phyloP scores from a whole-genome alignment of 495 filamentous ascomycete species.

The Aspergillus biplanus region DNA sequence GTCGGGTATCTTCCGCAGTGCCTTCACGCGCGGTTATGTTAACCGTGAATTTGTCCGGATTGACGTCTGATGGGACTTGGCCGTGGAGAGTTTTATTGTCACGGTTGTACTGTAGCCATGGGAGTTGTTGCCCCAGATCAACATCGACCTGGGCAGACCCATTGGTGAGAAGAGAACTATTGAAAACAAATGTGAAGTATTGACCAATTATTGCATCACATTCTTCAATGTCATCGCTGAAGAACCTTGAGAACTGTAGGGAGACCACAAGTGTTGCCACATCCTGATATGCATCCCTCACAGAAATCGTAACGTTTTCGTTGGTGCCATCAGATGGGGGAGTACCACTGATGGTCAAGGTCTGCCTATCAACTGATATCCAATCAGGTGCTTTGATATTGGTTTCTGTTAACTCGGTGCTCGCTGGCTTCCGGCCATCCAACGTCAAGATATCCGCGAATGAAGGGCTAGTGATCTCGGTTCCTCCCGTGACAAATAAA shows the following conservation, averaged over 20 bases:
- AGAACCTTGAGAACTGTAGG: conserved; percentile 57
- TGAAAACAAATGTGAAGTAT: conserved; percentile 66
- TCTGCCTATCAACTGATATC: conserved; percentile 68
- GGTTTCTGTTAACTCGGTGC: conserved; percentile 51
- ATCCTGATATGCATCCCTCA: conserved; percentile 67
- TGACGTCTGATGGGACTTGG: conserved; percentile 56
- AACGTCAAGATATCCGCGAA: conserved; percentile 61
- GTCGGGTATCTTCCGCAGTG: conserved; percentile 46
- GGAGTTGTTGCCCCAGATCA: conserved; percentile 48
- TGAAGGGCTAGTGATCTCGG: conserved; percentile 55
- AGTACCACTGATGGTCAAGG: conserved; percentile 65
- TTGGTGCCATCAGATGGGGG: conserved; percentile 59
- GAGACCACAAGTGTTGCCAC: conserved; percentile 64
- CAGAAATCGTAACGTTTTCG: conserved; percentile 66
- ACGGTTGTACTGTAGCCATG: conserved; percentile 72
- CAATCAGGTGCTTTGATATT: conserved; percentile 64
- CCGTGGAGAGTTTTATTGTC: conserved; percentile 62
- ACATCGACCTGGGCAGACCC: conserved; percentile 58
- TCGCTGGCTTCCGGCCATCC: conserved; percentile 57
- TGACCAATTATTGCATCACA: conserved; percentile 64
- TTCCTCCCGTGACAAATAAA: conserved; percentile 62
- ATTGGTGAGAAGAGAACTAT: conserved; percentile 55
- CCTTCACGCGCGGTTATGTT: conserved; percentile 55
- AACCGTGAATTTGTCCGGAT: conserved; percentile 47
- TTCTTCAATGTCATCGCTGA: conserved; percentile 43